Conservation (phyloP, 2,329 filamentous ascomycete genomes). For the Diaporthe velutina region DNA sequence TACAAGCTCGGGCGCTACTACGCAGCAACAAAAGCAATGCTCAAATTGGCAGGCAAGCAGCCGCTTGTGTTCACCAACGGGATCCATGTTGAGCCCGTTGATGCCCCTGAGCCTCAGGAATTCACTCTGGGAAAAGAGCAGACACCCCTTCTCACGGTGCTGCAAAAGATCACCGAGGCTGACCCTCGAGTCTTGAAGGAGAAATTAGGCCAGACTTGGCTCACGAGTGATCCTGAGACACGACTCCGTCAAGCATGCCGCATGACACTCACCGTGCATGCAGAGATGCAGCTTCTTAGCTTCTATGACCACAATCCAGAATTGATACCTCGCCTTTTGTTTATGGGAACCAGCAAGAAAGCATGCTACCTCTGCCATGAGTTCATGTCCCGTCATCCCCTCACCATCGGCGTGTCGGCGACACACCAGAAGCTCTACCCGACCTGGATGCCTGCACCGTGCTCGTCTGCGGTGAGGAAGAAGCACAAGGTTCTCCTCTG, state of each 20-base stretch:
- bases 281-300: slow-evolving; percentile 49
- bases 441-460: slow-evolving; percentile 48
- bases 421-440: slow-evolving; percentile 50
- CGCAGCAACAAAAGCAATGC: slow-evolving; percentile 45
- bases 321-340: slow-evolving; percentile 41
- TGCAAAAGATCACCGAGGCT: slow-evolving; percentile 12
- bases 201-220: slow-evolving; percentile 38
- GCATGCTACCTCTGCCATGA: slow-evolving; percentile 49
- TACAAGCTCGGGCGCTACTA: slow-evolving; percentile 48
- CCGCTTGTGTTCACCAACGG: slow-evolving; percentile 41
- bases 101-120: not conserved
- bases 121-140: not conserved
- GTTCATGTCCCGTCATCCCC: slow-evolving; percentile 45
- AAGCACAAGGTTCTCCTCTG: slow-evolving; percentile 38
- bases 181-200: not conserved
- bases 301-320: slow-evolving; percentile 48
- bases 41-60: slow-evolving; percentile 46
- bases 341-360: slow-evolving; percentile 51
- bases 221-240: slow-evolving; percentile 40
- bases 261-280: slow-evolving; percentile 46
- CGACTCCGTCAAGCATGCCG: slow-evolving; percentile 42
- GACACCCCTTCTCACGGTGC: not conserved
- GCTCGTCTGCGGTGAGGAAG: slow-evolving; percentile 27
- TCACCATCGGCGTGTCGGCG: slow-evolving; percentile 45
- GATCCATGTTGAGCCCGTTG: slow-evolving; percentile 42